phyloP scores from a whole-genome alignment of 441 rosid genomes.

The Arabidopsis lyrata region DNA sequence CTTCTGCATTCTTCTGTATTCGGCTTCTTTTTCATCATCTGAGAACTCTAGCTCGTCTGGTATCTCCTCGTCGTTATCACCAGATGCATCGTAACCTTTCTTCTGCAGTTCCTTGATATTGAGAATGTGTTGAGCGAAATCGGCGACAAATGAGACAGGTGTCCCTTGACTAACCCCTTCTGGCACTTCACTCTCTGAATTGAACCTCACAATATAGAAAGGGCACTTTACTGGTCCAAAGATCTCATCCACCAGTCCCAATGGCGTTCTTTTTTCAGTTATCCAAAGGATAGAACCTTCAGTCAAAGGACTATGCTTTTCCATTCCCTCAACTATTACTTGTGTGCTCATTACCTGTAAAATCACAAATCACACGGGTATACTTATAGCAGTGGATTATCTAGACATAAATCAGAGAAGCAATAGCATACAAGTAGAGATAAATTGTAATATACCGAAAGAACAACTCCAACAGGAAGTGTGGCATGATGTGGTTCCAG shows the following conservation, averaged over 20 bases:
- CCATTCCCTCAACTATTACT: slow-evolving; percentile 88
- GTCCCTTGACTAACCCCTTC: slow-evolving; percentile 65
- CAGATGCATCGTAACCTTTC: slow-evolving; percentile 98
- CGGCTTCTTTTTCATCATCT: slow-evolving; percentile 95
- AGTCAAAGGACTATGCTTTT: slow-evolving; percentile 81
- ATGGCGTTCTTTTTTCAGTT: slow-evolving; percentile 64
- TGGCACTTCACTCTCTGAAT: slow-evolving; percentile 89
- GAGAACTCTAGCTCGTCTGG: slow-evolving; percentile 88
- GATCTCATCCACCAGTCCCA: slow-evolving; percentile 89
- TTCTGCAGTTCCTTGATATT: slow-evolving; percentile 72
- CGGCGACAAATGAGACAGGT: slow-evolving; percentile 74
- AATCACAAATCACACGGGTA: slow-evolving; percentile 20
- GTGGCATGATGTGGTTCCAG: slow-evolving; percentile 73
- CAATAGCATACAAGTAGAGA: slow-evolving; percentile 17
- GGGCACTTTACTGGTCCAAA: slow-evolving; percentile 97
- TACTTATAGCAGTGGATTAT: slow-evolving; percentile 18
- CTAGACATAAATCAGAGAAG: slow-evolving; percentile 29
- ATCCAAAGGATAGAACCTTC: slow-evolving; percentile 96
- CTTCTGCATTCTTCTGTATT: slow-evolving; percentile 70
- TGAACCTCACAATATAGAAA: slow-evolving; percentile 87
- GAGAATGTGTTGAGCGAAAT: slow-evolving; percentile 81
- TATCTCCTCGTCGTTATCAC: slow-evolving; percentile 93
- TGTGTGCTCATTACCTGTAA: slow-evolving; percentile 72
- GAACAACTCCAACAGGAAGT: slow-evolving; percentile 80
- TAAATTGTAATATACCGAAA: slow-evolving; percentile 59